These are phyloP conservation scores for Globisporangium irregulare DNA, from an alignment of 352 stramenopile genomes.

Conservation along the genomic window DNA sequence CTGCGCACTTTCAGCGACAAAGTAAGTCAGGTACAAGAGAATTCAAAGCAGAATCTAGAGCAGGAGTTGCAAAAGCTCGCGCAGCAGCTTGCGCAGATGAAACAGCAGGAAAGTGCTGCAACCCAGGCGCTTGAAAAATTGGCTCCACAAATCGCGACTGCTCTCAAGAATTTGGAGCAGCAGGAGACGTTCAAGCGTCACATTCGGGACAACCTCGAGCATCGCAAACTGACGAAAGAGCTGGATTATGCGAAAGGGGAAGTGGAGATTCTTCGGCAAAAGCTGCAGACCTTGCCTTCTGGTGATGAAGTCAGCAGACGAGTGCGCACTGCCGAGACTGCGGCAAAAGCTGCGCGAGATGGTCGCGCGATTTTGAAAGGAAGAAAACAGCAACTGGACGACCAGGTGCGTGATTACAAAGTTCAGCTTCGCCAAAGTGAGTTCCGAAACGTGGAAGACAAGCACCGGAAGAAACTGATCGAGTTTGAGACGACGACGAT, in stretches of 20 bases:
- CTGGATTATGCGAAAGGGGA: constrained; percentile 35
- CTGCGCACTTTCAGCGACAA: constrained; percentile 43
- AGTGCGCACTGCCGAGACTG: constrained; percentile 31
- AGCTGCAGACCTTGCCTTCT: constrained; percentile 51
- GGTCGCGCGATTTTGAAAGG: constrained; percentile 39
- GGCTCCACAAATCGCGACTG: constrained; percentile 41
- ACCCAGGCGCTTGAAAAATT: constrained; percentile 44
- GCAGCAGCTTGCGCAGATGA: constrained; percentile 38
- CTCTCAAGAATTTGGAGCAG: constrained; percentile 35
- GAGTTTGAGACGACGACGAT: constrained; percentile 95
- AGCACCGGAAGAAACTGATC: constrained; percentile 93
- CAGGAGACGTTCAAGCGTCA: constrained; percentile 65
- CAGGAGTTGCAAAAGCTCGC: constrained; percentile 37
- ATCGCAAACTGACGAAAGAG: constrained; percentile 51
- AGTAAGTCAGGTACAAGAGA: constrained; percentile 33
- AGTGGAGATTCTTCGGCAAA: constrained; percentile 33
- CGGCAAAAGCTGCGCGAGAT: constrained; percentile 31
- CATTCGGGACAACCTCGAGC: constrained; percentile 79
- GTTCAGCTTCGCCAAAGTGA: constrained; percentile 54
- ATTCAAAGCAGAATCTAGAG: constrained; percentile 40
- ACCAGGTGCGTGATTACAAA: constrained; percentile 62
- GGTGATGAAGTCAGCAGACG: constrained; percentile 47
- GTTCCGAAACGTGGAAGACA: constrained; percentile 93
- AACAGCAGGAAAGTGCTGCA: constrained; percentile 37
- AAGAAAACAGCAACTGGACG: constrained; percentile 50